Conservation (phyloP, 306 rosid genomes). For the Arachis stenosperma region DNA sequence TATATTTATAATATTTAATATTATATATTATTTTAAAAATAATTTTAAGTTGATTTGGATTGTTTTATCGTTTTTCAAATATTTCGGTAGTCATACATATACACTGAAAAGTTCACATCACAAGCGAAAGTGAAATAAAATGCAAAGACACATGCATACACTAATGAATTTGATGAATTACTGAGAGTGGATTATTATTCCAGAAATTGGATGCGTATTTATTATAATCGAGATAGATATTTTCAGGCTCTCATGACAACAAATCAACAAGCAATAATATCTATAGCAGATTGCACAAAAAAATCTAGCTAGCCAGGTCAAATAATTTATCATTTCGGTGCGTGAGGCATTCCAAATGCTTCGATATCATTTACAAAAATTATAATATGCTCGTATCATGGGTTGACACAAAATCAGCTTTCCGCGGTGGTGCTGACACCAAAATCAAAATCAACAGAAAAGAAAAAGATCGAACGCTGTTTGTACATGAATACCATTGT, state of each 20-base stretch:
- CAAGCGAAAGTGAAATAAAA: neutral
- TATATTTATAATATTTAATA: no score
- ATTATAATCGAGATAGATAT: neutral
- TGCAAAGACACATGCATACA: no score
- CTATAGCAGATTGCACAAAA: neutral
- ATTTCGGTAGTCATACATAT: no score
- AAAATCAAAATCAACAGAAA: neutral
- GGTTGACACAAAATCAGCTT: no score
- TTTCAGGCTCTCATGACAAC: neutral
- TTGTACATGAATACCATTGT: no score
- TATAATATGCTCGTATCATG: no score
- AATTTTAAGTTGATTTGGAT: no score
- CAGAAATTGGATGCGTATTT: neutral
- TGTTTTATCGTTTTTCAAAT: no score
- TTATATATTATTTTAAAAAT: no score
- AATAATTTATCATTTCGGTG: neutral
- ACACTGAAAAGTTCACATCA: neutral
- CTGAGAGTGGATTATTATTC: neutral
- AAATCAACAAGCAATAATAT: neutral
- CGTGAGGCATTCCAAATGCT: conserved; percentile 15
- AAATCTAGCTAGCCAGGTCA: neutral
- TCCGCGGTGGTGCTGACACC: conserved; percentile 24
- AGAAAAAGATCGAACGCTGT: neutral
- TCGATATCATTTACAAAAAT: neutral
- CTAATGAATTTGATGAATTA: no score